phyloP scores from a whole-genome alignment of 2,329 filamentous ascomycete genomes.

The Fusarium tricinctum region DNA sequence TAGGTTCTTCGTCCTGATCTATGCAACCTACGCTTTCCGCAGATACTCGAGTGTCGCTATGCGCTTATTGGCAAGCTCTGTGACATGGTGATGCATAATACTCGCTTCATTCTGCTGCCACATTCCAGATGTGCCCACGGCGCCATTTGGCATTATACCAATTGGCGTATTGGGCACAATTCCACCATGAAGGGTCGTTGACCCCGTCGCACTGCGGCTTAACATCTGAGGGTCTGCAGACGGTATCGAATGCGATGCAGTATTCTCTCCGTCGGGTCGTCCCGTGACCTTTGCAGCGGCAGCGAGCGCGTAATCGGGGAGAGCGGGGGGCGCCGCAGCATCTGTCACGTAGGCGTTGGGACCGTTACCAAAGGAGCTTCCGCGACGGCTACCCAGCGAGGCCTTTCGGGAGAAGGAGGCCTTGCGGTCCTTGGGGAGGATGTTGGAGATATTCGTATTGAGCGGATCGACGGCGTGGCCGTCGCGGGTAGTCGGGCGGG shows the following conservation, averaged over 20 bases:
- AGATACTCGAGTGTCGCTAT: slow-evolving; percentile 96
- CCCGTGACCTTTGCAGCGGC: slow-evolving; percentile 61
- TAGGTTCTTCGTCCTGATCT: neutral
- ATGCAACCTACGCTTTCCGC: slow-evolving; percentile 81
- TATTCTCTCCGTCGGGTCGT: slow-evolving; percentile 35
- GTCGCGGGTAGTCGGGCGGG: slow-evolving; percentile 57
- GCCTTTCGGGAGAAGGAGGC: slow-evolving; percentile 68
- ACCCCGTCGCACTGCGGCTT: slow-evolving; percentile 56
- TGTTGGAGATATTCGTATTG: slow-evolving; percentile 45
- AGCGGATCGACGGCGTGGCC: slow-evolving; percentile 52
- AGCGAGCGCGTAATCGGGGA: slow-evolving; percentile 68
- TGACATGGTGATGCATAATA: slow-evolving; percentile 74
- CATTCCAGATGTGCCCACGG: slow-evolving; percentile 43
- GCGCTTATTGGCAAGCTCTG: slow-evolving; percentile 89
- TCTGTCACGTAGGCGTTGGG: slow-evolving; percentile 59
- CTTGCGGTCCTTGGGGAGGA: slow-evolving; percentile 63
- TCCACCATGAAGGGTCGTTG: slow-evolving; percentile 50
- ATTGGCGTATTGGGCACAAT: slow-evolving; percentile 31
- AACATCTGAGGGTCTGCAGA: slow-evolving; percentile 61
- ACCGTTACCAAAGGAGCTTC: slow-evolving; percentile 57
- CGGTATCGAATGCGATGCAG: slow-evolving; percentile 28
- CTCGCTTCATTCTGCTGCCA: slow-evolving; percentile 63
- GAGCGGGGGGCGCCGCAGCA: slow-evolving; percentile 64
- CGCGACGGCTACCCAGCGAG: slow-evolving; percentile 63
- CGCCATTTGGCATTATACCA: slow-evolving; percentile 28